Base-by-base conservation (phyloP, 192 early-diverging fungal species). In the Coemansia sp. region DNA sequence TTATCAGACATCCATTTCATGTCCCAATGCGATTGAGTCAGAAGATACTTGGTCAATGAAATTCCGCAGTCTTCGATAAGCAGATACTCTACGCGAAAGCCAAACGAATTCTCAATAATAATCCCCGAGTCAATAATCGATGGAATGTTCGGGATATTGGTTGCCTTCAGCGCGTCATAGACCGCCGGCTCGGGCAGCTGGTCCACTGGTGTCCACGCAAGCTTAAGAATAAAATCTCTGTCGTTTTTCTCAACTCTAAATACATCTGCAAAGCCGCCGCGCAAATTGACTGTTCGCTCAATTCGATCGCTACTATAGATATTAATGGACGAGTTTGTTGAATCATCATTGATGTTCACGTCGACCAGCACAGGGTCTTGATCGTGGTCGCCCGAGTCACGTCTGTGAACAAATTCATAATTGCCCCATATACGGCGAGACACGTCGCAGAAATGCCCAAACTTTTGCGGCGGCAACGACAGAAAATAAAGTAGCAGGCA, bases 81-180 rank as follows among this genome's bases (percentile, higher is more conserved):
- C 7, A 59, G 31, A 23, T 50, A 58, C 16, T 66, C 56, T 9
- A 66, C n/a, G 31, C 57, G 64, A 9, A 58, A 59, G 5, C 64
- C 39, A 51, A 35, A 66, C 10, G 27, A 17, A 17, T 58, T 45
- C 0, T 6, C n/a, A 1, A 11, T 7, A 12, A 57, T 23, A n/a
- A 51, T n/a, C 3, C 64, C 64, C 31, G 16, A 6, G 57, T 48
- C 35, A 3, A 26, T 17, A 3, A 66, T 23, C n/a, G 7, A 23
- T 5, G 52, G 62, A 2, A 54, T 22, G 19, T 39, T 21, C 10
- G 45, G 16, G n/a, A 63, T 41, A 4, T 11, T 22, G 11, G 35
- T 5, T 14, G 2, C 12, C 17, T 63, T 29, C 17, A 66, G 39
- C 6, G 38, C 16, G 9, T 51, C 29, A 27, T 57, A 66, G 19